Percentiles rank a stretch among this genome's conserved stretches.
phyloP scores from a whole-genome alignment of 441 rosid genomes.

The Capsella rubella region DNA sequence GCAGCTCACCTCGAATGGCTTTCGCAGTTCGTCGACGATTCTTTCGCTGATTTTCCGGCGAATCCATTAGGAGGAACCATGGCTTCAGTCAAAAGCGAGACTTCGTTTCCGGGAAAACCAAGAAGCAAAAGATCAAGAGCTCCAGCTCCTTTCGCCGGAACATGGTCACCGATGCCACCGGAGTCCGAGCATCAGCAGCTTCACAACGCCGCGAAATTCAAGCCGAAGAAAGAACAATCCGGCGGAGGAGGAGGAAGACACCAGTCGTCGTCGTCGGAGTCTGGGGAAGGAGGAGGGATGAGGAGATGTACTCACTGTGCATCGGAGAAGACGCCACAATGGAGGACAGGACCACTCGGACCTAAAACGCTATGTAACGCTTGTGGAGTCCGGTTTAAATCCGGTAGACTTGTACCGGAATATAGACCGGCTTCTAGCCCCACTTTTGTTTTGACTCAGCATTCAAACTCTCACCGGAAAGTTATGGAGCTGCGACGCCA shows the following conservation, averaged over 20 bases:
- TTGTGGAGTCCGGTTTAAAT: conserved; percentile 70
- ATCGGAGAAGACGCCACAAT: conserved; percentile 69
- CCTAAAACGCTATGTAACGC: conserved; percentile 72
- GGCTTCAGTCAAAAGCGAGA: conserved; percentile 39
- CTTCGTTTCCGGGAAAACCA: conserved; percentile 49
- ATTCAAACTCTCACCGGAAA: conserved; percentile 74
- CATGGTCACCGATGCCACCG: conserved; percentile 42
- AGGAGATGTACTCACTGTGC: conserved; percentile 69
- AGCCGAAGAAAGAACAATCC: conserved; percentile 40
- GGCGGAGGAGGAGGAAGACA: conserved; percentile 32
- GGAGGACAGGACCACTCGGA: conserved; percentile 71
- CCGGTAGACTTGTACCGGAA: conserved; percentile 70
- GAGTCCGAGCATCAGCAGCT: conserved; percentile 29
- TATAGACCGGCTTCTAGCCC: conserved; percentile 78
- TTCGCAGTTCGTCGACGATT: conserved; percentile 65
- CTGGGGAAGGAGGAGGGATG: conserved; percentile 39
- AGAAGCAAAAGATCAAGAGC: conserved; percentile 63
- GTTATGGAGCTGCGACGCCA: conserved; percentile 68
- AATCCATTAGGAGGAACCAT: conserved; percentile 49
- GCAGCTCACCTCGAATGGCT: conserved; percentile 70
- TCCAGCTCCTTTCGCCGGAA: conserved; percentile 37
- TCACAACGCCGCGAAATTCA: conserved; percentile 30
- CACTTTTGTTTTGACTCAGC: conserved; percentile 67
- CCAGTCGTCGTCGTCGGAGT: conserved; percentile 25
- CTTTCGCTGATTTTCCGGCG: conserved; percentile 55